Evolutionary conservation across 495 filamentous ascomycete species (phyloP).

Genomic region (Parmelia sp.): DNA sequence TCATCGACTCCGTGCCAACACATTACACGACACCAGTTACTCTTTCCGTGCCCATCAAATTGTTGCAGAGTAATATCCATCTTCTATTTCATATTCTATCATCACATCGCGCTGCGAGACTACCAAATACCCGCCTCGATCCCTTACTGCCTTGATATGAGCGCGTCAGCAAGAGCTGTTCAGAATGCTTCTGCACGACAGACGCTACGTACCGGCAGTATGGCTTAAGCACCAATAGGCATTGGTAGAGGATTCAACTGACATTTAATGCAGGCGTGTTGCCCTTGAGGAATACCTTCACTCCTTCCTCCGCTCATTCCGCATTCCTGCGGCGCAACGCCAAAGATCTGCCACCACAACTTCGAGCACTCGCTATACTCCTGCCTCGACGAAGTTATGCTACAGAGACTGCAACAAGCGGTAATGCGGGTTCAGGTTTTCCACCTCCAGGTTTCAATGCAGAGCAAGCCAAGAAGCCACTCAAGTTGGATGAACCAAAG

Average conservation of each 20-base stretch:
- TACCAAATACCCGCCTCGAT: background rate
- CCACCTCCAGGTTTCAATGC: conserved; percentile 94
- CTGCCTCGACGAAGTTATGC: conserved; percentile 58
- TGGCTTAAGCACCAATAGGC: conserved; percentile 19
- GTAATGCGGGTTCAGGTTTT: conserved; percentile 49
- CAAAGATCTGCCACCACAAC: conserved; percentile 51
- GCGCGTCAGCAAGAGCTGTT: conserved; percentile 53
- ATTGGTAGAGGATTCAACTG: conserved; percentile 15
- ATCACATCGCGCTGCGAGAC: too few species aligned
- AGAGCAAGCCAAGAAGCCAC: conserved; percentile 82
- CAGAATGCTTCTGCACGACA: conserved; percentile 52
- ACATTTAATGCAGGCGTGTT: conserved; percentile 31
- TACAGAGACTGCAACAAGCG: conserved; percentile 64
- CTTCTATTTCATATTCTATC: too few species aligned
- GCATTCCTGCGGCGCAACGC: conserved; percentile 53
- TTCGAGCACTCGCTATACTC: conserved; percentile 58
- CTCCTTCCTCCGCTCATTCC: conserved; percentile 37
- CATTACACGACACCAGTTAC: too few species aligned
- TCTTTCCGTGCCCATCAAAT: too few species aligned
- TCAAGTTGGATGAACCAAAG: conserved; percentile 45
- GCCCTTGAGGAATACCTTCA: conserved; percentile 32
- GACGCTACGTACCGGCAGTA: conserved; percentile 44
- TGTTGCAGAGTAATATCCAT: too few species aligned
- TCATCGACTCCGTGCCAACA: too few species aligned
- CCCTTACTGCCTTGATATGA: conserved; percentile 38